phyloP scores from a whole-genome alignment of 768 basidiomycete species.

The Mycena galopus region DNA sequence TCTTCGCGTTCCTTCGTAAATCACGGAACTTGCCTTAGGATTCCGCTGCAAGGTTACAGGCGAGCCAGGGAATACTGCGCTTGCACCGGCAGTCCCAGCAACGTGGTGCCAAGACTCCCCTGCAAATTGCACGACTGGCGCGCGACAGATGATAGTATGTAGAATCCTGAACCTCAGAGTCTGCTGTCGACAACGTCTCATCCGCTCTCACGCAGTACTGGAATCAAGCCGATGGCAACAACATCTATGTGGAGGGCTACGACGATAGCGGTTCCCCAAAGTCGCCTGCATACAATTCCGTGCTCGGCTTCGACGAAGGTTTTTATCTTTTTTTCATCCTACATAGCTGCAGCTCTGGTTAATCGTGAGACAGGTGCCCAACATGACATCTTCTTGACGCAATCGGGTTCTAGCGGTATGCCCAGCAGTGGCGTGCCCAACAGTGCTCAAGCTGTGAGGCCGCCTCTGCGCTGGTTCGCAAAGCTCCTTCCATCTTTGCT shows the following conservation, averaged over 20 bases:
- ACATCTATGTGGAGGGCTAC: conserved; percentile 53
- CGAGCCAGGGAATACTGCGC: conserved; percentile 44
- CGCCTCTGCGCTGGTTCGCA: conserved; percentile 1
- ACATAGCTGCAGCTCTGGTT: background rate
- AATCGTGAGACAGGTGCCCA: conserved; percentile 19
- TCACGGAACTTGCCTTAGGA: background rate
- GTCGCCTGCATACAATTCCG: conserved; percentile 52
- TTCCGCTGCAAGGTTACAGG: conserved; percentile 56
- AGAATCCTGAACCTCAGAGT: background rate
- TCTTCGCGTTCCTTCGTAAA: background rate
- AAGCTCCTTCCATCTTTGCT: background rate
- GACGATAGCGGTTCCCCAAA: conserved; percentile 60
- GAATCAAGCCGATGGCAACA: conserved; percentile 59
- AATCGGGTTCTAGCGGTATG: background rate
- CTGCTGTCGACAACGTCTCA: background rate
- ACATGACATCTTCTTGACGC: conserved; percentile 18
- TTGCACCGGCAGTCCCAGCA: conserved; percentile 49
- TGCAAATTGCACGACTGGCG: conserved; percentile 50
- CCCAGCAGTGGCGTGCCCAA: background rate
- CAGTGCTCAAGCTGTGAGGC: background rate
- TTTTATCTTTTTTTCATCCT: background rate
- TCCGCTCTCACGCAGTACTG: conserved; percentile 40
- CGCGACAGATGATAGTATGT: conserved; percentile 56
- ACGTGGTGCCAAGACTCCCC: conserved; percentile 57
- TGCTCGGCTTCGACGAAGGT: conserved; percentile 53